Evolutionary conservation across 345 rosid genomes (phyloP), one percentile per base, ranked within the genome.

Genomic region (Cardamine chenopodiifolia): DNA sequence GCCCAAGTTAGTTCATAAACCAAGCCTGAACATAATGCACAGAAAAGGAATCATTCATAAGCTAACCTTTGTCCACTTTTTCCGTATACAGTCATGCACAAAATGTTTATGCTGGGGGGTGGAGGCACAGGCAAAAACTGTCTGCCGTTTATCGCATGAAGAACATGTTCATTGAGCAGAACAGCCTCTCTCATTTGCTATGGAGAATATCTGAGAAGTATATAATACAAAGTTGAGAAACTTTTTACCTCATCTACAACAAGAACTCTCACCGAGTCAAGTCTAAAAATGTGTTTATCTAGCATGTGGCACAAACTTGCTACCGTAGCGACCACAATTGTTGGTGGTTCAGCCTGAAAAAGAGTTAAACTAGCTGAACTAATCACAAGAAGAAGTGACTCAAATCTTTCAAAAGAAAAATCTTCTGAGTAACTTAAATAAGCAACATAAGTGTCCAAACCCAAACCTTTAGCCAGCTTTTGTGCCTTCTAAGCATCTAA

Each of bases 1-100:
- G 25, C 53, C 7, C 40, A 79, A 13, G 32, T 9, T 11, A n/a
- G 8, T 20, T 47, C 34, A 72, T 29, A 73, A 12, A 22, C 56
- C 14, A 63, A 42, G 13, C 45, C 26, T 7, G 4, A 42, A 40
- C 47, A 54, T 19, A 63, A 42, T 14, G 42, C 26, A 54, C 10
- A 40, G 47, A 8, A 42, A 6, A 20, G 20, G 17, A 14, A 68
- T 52, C 20, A 72, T 71, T 29, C 31, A 56, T 35, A 26, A 45
- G 66, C 76, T 70, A 72, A 93, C 97, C 96, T 88, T 91, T 70
- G 93, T 94, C 98, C 98, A 94, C 70, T 94, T 91, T 78, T 90
- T 97, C 71, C 90, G 98, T 49, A 91, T 80, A 74, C 97, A 91
- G 50, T 91, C 96, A 71, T 87, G 83, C 42, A 91, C 59, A 78